A percentile compares a stretch with the other conserved stretches of the same genome.
phyloP scores from a whole-genome alignment of 306 rosid genomes.

The Sicyos baderoa region DNA sequence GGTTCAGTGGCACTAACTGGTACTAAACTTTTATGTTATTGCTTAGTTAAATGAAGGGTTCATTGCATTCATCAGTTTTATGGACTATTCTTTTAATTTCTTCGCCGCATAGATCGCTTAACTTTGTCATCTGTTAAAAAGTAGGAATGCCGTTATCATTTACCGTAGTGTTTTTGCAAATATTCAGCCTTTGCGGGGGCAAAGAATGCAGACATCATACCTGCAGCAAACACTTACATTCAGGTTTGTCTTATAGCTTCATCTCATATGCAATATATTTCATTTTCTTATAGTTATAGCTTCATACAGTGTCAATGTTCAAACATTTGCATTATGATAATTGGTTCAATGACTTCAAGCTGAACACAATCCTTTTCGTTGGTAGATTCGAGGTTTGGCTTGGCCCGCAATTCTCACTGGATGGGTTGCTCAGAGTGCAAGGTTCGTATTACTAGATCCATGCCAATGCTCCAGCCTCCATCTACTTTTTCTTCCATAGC shows the following conservation, averaged over 20 bases:
- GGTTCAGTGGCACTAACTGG: slow-evolving; percentile 70
- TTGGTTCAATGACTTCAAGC: slow-evolving; percentile 16
- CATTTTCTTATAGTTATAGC: not conserved
- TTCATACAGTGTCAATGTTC: not conserved
- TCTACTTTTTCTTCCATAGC: slow-evolving; percentile 10
- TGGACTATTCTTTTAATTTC: not conserved
- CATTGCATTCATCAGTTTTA: not conserved
- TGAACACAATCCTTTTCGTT: slow-evolving; percentile 23
- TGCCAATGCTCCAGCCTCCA: not conserved
- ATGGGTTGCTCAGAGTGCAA: slow-evolving; percentile 72
- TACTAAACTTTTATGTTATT: slow-evolving; percentile 27
- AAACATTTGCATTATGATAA: not conserved
- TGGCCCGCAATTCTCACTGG: slow-evolving; percentile 75
- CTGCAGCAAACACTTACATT: slow-evolving; percentile 76
- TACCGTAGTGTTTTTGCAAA: slow-evolving; percentile 19
- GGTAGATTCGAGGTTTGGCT: slow-evolving; percentile 68
- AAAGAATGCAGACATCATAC: slow-evolving; percentile 51
- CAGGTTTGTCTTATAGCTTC: slow-evolving; percentile 42
- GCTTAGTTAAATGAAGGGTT: not conserved
- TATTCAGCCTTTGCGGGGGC: slow-evolving; percentile 73
- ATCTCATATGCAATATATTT: not conserved
- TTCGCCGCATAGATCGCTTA: slow-evolving; percentile 16
- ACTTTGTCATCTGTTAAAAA: slow-evolving; percentile 21
- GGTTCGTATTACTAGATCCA: slow-evolving; percentile 33
- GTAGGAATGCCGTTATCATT: slow-evolving; percentile 23